Evolutionary conservation across 345 rosid genomes (phyloP).

Genomic region (Eutrema heterophyllum): DNA sequence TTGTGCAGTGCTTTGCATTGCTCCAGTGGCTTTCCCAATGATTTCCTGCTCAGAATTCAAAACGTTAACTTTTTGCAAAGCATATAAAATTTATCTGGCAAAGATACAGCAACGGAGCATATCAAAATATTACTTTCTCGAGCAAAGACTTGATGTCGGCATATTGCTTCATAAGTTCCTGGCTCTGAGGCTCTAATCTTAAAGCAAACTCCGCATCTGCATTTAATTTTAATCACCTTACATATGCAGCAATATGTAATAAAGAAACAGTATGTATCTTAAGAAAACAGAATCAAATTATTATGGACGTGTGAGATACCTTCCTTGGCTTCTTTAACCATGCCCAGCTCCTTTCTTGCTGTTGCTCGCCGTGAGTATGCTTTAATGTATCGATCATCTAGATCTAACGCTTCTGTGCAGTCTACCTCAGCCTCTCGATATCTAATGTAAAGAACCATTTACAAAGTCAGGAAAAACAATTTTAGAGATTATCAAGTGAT

Average conservation of each 20-base stretch:
- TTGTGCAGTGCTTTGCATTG: slow-evolving; percentile 44
- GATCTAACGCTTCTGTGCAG: slow-evolving; percentile 87
- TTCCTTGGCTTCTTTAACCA: slow-evolving; percentile 70
- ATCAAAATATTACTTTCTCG: slow-evolving; percentile 49
- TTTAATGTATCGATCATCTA: slow-evolving; percentile 84
- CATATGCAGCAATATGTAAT: background rate
- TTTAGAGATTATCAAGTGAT: background rate
- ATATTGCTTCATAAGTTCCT: slow-evolving; percentile 78
- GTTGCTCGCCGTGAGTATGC: slow-evolving; percentile 93
- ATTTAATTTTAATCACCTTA: slow-evolving; percentile 4
- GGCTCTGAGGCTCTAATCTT: slow-evolving; percentile 81
- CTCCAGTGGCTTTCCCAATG: slow-evolving; percentile 56
- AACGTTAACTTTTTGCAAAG: background rate
- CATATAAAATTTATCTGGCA: background rate
- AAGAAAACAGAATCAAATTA: background rate
- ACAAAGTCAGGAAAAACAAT: background rate
- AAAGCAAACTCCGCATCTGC: slow-evolving; percentile 91
- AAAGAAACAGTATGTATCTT: background rate
- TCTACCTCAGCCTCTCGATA: slow-evolving; percentile 84
- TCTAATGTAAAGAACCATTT: slow-evolving; percentile 33
- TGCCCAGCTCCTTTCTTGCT: slow-evolving; percentile 73
- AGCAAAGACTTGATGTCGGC: slow-evolving; percentile 61
- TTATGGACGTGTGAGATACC: slow-evolving; percentile 32
- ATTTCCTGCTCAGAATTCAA: slow-evolving; percentile 41
- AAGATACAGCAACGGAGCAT: background rate